Conservation (phyloP, 1,284 basidiomycete species). For the Ceratobasidium sp. region DNA sequence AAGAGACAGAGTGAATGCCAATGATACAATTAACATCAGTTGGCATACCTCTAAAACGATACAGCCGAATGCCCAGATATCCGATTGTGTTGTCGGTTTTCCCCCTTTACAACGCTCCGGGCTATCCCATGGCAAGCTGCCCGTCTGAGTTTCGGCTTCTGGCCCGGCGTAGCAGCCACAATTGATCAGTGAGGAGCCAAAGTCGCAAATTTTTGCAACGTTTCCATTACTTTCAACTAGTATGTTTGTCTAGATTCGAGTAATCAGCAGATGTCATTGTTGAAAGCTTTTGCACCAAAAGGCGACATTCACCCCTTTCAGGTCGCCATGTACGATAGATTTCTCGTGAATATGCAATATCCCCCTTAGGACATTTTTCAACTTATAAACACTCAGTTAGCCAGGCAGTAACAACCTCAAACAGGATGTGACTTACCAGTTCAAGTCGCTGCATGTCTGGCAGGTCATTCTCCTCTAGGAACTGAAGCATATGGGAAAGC, state of each 20-base stretch:
- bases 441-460: constrained; percentile 13
- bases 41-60: constrained; percentile 21
- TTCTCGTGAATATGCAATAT: constrained; percentile 16
- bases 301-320: constrained; percentile 13
- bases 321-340: constrained; percentile 34
- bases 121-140: constrained; percentile 24
- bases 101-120: neutral
- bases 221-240: constrained; percentile 17
- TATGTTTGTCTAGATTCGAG: constrained; percentile 9
- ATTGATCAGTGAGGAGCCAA: constrained; percentile 31
- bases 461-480: neutral
- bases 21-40: too few relatives aligned
- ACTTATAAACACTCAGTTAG: neutral
- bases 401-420: too few relatives aligned
- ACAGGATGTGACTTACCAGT: neutral
- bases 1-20: too few relatives aligned
- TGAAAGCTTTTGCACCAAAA: too few relatives aligned
- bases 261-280: too few relatives aligned
- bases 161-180: constrained; percentile 18
- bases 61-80: constrained; percentile 39
- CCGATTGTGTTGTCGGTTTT: neutral
- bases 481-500: neutral
- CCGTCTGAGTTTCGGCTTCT: neutral
- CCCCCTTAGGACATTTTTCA: constrained; percentile 10
- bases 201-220: constrained; percentile 29